Evolutionary conservation across 2,329 filamentous ascomycete genomes (phyloP), one percentile per base, ranked within the genome.

Genomic region (Diaporthe ilicicola): DNA sequence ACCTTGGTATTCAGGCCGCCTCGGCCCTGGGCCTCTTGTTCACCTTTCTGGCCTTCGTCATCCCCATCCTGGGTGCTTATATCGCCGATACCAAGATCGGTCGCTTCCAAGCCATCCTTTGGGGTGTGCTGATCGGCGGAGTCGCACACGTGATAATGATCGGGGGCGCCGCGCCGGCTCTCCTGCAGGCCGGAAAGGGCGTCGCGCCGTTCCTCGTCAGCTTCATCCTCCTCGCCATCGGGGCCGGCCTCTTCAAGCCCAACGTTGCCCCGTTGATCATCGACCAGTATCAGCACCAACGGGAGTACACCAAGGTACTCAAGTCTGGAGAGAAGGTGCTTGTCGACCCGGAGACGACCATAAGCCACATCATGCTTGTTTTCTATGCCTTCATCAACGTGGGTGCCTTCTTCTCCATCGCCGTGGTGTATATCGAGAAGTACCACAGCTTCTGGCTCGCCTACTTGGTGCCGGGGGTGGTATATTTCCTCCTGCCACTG

Each of bases 401-500:
- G 17, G 92, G 92, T 39, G 88, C 90, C 32, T 82, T 91, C 54
- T 74, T 85, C 55, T 89, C 86, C 54, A 86, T 90, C 75, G 85
- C 81, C 76, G 94, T 92, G 89, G 90, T 90, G 42, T 94, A 93
- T 76, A 89, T 91, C 2, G 92, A 94, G 81, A 91, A 92, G 78
- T 93, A 93, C 73, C 86, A 93, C 59, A 92, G 92, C 9, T 94
- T 93, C 84, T 94, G 91, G 90, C 85, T 92, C 29, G 86, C 92
- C 0, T 94, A 86, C 82, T 73, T 85, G 75, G 77, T 84, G 62
- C 80, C 81, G 66, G 74, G 84, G 3, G 79, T 89, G 72, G 81
- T 92, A 76, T 92, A 91, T 80, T 84, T 87, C 71, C 74, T 87
- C 15, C 87, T 90, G 73, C 91, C 90, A 0, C 55, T 87, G 0